These are phyloP conservation scores for Mycosphaerella sp. DNA, from an alignment of 2,329 filamentous ascomycete species.

Conservation along the genomic window DNA sequence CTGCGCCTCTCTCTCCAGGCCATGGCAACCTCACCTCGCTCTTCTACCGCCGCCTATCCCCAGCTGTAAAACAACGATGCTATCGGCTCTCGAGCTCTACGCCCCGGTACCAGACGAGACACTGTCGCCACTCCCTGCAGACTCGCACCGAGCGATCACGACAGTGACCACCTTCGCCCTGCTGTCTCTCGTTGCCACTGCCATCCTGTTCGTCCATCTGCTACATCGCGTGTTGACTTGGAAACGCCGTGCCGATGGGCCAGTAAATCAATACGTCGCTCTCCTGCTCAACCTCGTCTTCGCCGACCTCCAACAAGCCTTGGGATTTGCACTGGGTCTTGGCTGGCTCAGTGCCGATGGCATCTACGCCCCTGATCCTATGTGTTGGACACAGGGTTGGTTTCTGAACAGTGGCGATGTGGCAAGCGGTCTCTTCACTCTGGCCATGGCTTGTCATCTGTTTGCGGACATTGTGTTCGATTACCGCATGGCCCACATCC, in stretches of 20 bases:
- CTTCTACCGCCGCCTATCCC: too few relatives aligned
- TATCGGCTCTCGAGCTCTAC: not conserved
- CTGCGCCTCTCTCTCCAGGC: too few relatives aligned
- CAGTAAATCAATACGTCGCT: constrained; percentile 58
- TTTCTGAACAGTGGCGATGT: constrained; percentile 61
- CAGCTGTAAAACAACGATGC: not conserved
- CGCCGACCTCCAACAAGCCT: constrained; percentile 60
- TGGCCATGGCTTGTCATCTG: constrained; percentile 58
- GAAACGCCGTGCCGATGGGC: constrained; percentile 16
- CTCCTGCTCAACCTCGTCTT: constrained; percentile 63
- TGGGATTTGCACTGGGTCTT: constrained; percentile 57
- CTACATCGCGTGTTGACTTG: constrained; percentile 27
- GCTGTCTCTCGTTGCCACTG: constrained; percentile 22
- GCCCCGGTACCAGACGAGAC: not conserved
- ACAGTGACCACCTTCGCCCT: constrained; percentile 22
- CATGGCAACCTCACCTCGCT: too few relatives aligned
- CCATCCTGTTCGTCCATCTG: constrained; percentile 25
- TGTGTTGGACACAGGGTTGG: constrained; percentile 60
- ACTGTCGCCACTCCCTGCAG: constrained; percentile 14
- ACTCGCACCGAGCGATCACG: constrained; percentile 22
- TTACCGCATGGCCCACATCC: constrained; percentile 46
- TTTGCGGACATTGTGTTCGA: constrained; percentile 56
- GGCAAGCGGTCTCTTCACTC: constrained; percentile 59
- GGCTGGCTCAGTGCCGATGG: constrained; percentile 52
- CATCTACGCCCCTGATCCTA: constrained; percentile 48